These are phyloP conservation scores for Aspergillus ustus DNA, from an alignment of 2,329 filamentous ascomycete genomes.

Conservation along the genomic window DNA sequence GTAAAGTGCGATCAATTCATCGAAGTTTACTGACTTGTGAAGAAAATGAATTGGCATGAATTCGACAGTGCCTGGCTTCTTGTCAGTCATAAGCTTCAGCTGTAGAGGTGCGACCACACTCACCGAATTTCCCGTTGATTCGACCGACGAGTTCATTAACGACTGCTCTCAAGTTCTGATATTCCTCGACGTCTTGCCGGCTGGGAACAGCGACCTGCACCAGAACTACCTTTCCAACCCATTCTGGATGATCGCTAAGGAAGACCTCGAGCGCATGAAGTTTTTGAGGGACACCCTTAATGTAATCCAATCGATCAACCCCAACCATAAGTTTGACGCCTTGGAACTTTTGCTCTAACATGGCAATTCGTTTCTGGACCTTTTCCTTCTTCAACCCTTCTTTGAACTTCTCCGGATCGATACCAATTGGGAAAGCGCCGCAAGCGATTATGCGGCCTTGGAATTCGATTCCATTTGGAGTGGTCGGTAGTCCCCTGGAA, in stretches of 20 bases:
- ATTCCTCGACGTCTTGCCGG: conserved; percentile 94
- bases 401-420: conserved; percentile 95
- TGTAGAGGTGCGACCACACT: conserved; percentile 5
- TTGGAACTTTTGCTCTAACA: conserved; percentile 86
- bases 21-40: conserved; percentile 92
- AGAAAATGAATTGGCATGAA: conserved; percentile 99
- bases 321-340: conserved; percentile 96
- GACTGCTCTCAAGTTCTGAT: conserved; percentile 91
- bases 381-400: conserved; percentile 84
- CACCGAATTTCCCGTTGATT: conserved; percentile 77
- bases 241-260: conserved; percentile 93
- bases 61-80: conserved; percentile 75
- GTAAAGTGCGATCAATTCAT: conserved; percentile 92
- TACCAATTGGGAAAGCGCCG: conserved; percentile 95
- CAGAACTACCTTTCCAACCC: conserved; percentile 95
- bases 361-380: conserved; percentile 84
- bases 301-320: conserved; percentile 96
- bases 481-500: conserved; percentile 63
- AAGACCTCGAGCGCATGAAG: conserved; percentile 96
- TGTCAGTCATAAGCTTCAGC: conserved; percentile 18
- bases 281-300: conserved; percentile 98
- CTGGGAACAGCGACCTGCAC: conserved; percentile 96
- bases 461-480: conserved; percentile 91
- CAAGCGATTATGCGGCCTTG: conserved; percentile 87
- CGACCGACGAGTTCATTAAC: conserved; percentile 96